phyloP scores from a whole-genome alignment of 2,329 filamentous ascomycete genomes.

The Emmonsiellopsis sp. region DNA sequence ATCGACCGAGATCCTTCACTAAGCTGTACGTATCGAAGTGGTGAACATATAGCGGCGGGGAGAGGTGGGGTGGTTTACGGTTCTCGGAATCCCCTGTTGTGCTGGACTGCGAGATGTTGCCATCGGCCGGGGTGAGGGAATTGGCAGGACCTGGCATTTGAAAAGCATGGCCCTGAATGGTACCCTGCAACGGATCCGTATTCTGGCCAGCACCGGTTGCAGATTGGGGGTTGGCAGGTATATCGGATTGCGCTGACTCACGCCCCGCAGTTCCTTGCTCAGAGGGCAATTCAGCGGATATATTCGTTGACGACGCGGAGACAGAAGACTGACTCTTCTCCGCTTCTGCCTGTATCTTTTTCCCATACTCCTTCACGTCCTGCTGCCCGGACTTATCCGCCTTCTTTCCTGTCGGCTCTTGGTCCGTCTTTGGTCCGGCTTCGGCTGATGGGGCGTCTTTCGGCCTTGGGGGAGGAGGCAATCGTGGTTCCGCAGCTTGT shows the following conservation, averaged over 20 bases:
- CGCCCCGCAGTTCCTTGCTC: background rate
- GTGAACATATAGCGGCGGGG: constrained; percentile 62
- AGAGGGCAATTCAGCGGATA: constrained; percentile 7
- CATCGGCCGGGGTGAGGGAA: constrained; percentile 16
- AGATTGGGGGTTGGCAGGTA: background rate
- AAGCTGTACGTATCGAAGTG: constrained; percentile 93
- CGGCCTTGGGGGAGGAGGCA: constrained; percentile 29
- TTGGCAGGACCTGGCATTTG: constrained; percentile 12
- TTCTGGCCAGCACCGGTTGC: background rate
- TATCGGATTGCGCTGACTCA: background rate
- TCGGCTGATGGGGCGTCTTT: constrained; percentile 13
- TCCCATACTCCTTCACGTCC: constrained; percentile 16
- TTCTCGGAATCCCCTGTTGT: constrained; percentile 22
- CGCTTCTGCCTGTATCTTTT: constrained; percentile 3
- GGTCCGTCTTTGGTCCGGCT: constrained; percentile 4
- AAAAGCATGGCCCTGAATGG: constrained; percentile 9
- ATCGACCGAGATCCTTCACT: constrained; percentile 65
- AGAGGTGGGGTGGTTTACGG: constrained; percentile 51
- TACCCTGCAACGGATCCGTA: constrained; percentile 3
- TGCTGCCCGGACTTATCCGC: constrained; percentile 6
- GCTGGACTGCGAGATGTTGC: constrained; percentile 16
- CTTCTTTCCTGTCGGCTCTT: background rate
- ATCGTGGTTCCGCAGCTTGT: constrained; percentile 33
- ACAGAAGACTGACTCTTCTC: constrained; percentile 1
- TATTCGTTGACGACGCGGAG: constrained; percentile 4